Evolutionary conservation across 352 stramenopile species (phyloP), one percentile per base, ranked within the genome.

Genomic region (Globisporangium sylvaticum): DNA sequence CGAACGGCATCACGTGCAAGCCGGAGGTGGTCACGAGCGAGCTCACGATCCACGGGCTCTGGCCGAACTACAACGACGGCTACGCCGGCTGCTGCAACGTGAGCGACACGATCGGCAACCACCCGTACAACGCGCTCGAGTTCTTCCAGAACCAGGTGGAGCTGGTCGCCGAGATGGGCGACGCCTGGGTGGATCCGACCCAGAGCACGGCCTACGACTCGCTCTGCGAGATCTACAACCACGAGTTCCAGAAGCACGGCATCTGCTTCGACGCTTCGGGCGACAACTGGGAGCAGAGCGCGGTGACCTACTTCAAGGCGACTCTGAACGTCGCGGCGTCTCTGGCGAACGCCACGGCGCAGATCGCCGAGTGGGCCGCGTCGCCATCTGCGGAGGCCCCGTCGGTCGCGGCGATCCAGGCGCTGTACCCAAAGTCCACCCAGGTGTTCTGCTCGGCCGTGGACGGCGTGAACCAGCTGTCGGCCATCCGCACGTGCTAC

Each of bases 231-330:
- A 77, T 91, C 42, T 95, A 93, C 82, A 90, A 95, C 75, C 84
- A 95, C 72, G 84, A 93, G 75, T 93, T 95, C 72, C 87, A 95
- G 75, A 95, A 95, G 73, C 87, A 95, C 67, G 84, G 87, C 31
- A 66, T 92, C 56, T 95, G 87, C 79, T 95, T 82, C 65, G 78
- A 76, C 32, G 82, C 81, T 0, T 72, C 77, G 24, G 81, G 65
- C 1, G 72, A 73, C 10, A 71, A 92, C 67, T 79, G 76, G 18
- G 78, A 87, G 64, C 67, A 75, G 32, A 74, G 75, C 2, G 77
- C 84, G 5, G 77, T 85, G 27, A 81, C 77, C 57, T 92, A 92
- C 79, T 90, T 92, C 62, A 4, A 72, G 58, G 76, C 79, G 6
- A 82, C 79, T 8, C 61, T 92, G 29, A 82, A 80, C 52, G 81